Evolutionary conservation across 2,329 filamentous ascomycete genomes (phyloP).

Genomic region (Ascosphaera aggregata): DNA sequence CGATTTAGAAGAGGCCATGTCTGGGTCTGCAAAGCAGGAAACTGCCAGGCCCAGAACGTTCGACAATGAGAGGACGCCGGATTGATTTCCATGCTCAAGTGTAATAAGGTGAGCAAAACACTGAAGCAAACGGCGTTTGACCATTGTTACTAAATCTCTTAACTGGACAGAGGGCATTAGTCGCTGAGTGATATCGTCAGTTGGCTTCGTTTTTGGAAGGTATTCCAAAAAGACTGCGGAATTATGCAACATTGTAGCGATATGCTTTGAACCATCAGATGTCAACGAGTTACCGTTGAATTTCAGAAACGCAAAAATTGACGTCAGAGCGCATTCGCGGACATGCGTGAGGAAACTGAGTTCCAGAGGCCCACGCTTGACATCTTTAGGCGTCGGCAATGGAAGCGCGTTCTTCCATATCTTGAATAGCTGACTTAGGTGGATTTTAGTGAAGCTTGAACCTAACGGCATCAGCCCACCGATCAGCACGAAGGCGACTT

Average conservation of each 20-base stretch:
- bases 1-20: constrained; percentile 45
- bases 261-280: constrained; percentile 76
- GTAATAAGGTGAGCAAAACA: constrained; percentile 86
- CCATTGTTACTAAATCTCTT: constrained; percentile 79
- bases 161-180: constrained; percentile 70
- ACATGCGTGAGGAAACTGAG: constrained; percentile 87
- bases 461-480: constrained; percentile 91
- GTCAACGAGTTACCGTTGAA: constrained; percentile 85
- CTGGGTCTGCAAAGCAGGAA: constrained; percentile 80
- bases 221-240: constrained; percentile 76
- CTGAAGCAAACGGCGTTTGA: constrained; percentile 75
- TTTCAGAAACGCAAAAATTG: constrained; percentile 75
- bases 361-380: constrained; percentile 63
- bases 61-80: constrained; percentile 69
- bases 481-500: constrained; percentile 94
- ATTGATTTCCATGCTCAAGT: constrained; percentile 61
- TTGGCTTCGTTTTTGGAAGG: constrained; percentile 59
- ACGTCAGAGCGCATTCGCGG: constrained; percentile 77
- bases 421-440: constrained; percentile 76
- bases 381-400: constrained; percentile 73
- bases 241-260: constrained; percentile 86
- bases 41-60: constrained; percentile 78
- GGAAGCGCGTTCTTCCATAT: constrained; percentile 96
- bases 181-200: constrained; percentile 66
- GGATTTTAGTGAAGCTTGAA: constrained; percentile 96